A percentile compares a stretch with the other conserved stretches of the same genome.
phyloP scores from a whole-genome alignment of 148 eudicot species.

The Amaranthus hypochondriacus region DNA sequence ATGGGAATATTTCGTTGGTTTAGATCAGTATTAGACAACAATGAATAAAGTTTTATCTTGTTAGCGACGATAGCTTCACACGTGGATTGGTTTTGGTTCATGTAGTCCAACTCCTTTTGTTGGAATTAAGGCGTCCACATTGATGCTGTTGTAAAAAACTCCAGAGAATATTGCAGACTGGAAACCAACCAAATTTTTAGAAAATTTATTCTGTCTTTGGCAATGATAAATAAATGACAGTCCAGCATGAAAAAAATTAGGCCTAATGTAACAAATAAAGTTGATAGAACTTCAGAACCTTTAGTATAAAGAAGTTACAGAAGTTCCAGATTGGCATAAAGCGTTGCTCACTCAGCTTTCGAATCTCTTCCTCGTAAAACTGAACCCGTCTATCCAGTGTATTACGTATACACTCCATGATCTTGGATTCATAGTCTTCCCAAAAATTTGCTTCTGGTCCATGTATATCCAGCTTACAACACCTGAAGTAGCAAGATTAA shows the following conservation, averaged over 20 bases:
- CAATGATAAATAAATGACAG: background rate
- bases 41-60: no score
- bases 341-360: conserved; percentile 95
- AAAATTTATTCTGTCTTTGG: background rate
- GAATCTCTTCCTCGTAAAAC: conserved; percentile 93
- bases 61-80: no score
- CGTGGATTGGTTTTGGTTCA: no score
- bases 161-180: background rate
- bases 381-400: conserved; percentile 84
- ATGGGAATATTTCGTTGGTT: no score
- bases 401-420: conserved; percentile 79
- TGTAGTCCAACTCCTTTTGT: no score
- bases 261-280: background rate
- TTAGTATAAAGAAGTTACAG: conserved; percentile 87
- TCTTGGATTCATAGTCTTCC: conserved; percentile 86
- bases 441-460: conserved; percentile 82
- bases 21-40: no score
- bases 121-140: no score
- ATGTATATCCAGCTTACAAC: conserved; percentile 83
- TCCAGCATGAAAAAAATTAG: conserved; percentile 10
- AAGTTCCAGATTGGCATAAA: conserved; percentile 96
- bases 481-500: conserved; percentile 39
- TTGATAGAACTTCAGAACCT: conserved; percentile 44
- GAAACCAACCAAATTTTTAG: background rate
- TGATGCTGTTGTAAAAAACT: background rate